Base-by-base conservation (phyloP, 164 flowering plant species). In the Macadamia tetraphylla region DNA sequence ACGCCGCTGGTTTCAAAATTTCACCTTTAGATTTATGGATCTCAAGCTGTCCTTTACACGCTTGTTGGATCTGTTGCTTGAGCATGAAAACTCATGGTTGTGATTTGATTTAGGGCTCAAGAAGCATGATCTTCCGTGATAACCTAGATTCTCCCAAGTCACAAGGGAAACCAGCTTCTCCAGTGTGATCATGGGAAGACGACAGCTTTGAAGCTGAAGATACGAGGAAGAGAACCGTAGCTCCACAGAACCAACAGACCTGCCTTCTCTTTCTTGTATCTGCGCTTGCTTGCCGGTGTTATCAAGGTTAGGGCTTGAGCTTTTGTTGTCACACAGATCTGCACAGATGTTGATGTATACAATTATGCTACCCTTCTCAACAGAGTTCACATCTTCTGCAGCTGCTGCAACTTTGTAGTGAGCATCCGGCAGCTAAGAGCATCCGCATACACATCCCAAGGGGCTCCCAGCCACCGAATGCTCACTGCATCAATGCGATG, bases 21-120 rank as follows among this genome's bases (percentile, higher is more conserved):
- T 46, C 64, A 77, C 85, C 88, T 81, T 78, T 75, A 78, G 84
- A 82, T 84, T 88, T 68, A 58, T 64, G 53, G 76, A 77, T 76
- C 76, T 63, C 64, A 67, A 23, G 43, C 65, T 48, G 11, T 76
- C 79, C n/a, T 64, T 30, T 32, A 58, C 63, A 8, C 64, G 66
- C 43, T 72, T 78, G 48, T 77, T 75, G 30, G 85, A 84, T 75
- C 81, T 81, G 66, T 84, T 75, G 67, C 87, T 85, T 6, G 87
- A 82, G 64, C 85, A 81, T 51, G 86, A 79, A 11, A 84, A 80
- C 23, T 62, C 51, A 57, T 63, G 48, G 1, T 43, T 31, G 9
- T 57, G 65, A 60, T 59, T 75, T 5, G 71, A 71, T 60, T 73
- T 64, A 23, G 78, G 58, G 64, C 75, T 71, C 11, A 68, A 68